Evolutionary conservation across 768 basidiomycete genomes (phyloP), one percentile per base, ranked within the genome.

Genomic region (Russula earlei): DNA sequence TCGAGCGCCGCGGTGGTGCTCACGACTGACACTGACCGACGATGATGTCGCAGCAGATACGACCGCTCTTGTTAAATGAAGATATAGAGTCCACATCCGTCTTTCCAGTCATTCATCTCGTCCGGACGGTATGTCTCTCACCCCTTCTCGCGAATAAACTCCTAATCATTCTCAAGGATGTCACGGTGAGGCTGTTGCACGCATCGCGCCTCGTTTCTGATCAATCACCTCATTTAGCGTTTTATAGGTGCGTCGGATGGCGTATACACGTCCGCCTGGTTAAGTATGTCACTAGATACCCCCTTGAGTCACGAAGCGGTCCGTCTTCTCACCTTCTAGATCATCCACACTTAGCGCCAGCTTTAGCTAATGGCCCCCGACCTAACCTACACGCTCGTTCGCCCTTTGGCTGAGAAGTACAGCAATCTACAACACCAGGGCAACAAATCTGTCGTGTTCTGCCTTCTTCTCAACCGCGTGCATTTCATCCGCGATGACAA

Each of bases 391-490:
- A 87, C 90, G 1, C 83, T 97, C 59, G 76, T 95, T 52, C 85
- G 84, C 36, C 94, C 94, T 0, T 76, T 97, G 31, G 80, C 84
- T 45, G 87, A 93, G 56, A 95, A 93, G 71, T 96, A 96, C 69
- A 72, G 79, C 29, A 75, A 76, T 10, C 71, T 92, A 47, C 87
- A 90, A 65, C 77, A 74, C 25, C 67, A 74, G 43, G 85, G 86
- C 24, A 97, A 96, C 71, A 81, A 84, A 67, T 83, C 91, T 5
- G 73, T 91, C 56, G 85, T 90, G 5, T 96, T 96, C 66, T 91
- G 91, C 64, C 79, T 92, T 56, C 82, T 96, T 3, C 72, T 96
- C 52, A 95, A 92, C 69, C 82, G 90, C 34, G 80, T 91, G 4
- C 82, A 92, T 68, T 95, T 95, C 69, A 66, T 82, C 14, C 83